Percentiles rank a stretch among this genome's conserved stretches.
Conservation (phyloP, 1,284 basidiomycete species). For the Leccinum subspadiceum region DNA sequence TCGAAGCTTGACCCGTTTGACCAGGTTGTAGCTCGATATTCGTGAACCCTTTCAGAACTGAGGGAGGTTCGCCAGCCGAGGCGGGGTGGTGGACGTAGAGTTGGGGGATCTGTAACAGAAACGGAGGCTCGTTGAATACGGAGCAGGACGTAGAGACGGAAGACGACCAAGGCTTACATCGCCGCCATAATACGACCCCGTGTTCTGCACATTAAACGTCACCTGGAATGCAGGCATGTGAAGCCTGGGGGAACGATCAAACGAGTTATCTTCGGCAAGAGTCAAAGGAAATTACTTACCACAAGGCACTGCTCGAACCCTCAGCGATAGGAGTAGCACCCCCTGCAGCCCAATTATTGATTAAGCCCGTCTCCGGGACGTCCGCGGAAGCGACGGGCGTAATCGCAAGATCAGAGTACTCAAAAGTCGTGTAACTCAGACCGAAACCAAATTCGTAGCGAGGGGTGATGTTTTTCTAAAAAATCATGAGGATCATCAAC, state of each 20-base stretch:
- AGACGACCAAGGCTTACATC: constrained; percentile 40
- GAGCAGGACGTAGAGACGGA: background rate
- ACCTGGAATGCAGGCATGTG: constrained; percentile 61
- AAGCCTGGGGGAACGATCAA: constrained; percentile 40
- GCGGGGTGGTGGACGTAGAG: constrained; percentile 61
- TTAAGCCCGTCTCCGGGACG: constrained; percentile 38
- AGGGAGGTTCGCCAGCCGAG: constrained; percentile 58
- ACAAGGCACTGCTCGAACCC: constrained; percentile 30
- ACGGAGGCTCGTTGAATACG: background rate
- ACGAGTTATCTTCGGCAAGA: background rate
- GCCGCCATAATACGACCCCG: constrained; percentile 51
- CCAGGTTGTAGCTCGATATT: constrained; percentile 50
- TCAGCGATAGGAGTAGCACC: constrained; percentile 36
- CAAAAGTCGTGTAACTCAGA: constrained; percentile 80
- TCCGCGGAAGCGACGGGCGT: constrained; percentile 35
- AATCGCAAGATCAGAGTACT: constrained; percentile 57
- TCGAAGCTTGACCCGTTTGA: constrained; percentile 44
- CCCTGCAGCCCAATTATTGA: constrained; percentile 57
- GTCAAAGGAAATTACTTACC: constrained; percentile 28
- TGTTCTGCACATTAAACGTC: constrained; percentile 59
- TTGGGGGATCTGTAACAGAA: constrained; percentile 51
- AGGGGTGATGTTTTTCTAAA: constrained; percentile 46
- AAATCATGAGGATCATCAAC: background rate
- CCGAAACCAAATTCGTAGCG: constrained; percentile 63
- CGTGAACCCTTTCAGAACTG: constrained; percentile 66